A percentile compares a stretch with the other conserved stretches of the same genome.
phyloP scores from a whole-genome alignment of 306 rosid genomes.

The Acacia confusa region DNA sequence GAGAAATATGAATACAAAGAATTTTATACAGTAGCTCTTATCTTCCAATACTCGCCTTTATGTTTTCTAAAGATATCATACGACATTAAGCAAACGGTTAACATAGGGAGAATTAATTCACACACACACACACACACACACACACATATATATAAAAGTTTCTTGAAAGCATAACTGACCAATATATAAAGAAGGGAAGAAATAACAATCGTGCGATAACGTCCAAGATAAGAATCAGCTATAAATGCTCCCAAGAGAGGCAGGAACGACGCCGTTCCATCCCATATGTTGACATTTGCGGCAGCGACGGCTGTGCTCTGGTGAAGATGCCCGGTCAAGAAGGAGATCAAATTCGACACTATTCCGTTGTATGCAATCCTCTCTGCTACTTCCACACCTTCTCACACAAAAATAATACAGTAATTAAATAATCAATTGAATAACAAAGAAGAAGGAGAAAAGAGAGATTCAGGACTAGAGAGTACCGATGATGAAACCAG shows the following conservation, averaged over 20 bases:
- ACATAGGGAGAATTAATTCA: not conserved
- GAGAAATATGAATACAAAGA: no score
- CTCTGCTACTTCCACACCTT: conserved; percentile 44
- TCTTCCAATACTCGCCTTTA: no score
- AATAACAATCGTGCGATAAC: conserved; percentile 27
- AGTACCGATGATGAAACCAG: not conserved
- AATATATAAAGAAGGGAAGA: not conserved
- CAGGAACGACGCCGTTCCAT: conserved; percentile 42
- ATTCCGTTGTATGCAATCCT: conserved; percentile 44
- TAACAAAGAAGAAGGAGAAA: no score
- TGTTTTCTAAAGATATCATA: not conserved
- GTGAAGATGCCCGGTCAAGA: conserved; percentile 38
- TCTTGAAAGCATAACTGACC: not conserved
- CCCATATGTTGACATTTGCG: conserved; percentile 40
- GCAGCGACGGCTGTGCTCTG: conserved; percentile 43
- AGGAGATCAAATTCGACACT: conserved; percentile 38
- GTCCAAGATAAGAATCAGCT: conserved; percentile 35
- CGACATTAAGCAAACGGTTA: not conserved
- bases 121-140: no score
- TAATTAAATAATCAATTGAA: not conserved
- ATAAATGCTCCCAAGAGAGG: conserved; percentile 44
- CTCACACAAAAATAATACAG: not conserved
- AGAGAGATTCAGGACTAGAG: not conserved
- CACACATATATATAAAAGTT: not conserved
- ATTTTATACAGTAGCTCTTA: no score